Conservation (phyloP, 2,329 filamentous ascomycete species). For the Endothia cerciana region DNA sequence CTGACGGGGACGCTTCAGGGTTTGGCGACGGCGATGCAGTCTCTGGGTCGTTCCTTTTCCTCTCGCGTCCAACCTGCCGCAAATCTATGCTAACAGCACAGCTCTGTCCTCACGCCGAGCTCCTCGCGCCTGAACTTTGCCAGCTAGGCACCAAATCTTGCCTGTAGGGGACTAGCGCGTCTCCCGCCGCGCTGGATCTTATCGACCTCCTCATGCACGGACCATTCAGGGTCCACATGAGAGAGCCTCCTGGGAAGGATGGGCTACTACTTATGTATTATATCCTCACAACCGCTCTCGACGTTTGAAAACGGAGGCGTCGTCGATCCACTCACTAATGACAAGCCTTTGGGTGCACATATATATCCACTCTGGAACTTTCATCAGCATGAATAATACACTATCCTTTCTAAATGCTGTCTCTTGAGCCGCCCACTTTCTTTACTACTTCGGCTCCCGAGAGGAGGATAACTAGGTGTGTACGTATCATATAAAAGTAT, state of each 20-base stretch:
- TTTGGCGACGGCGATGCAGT: neutral
- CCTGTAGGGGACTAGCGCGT: constrained; percentile 19
- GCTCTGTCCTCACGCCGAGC: constrained; percentile 12
- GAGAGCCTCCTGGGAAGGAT: neutral
- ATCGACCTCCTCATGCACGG: neutral
- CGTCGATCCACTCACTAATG: neutral
- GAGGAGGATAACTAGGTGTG: constrained; percentile 1
- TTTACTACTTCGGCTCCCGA: constrained; percentile 2
- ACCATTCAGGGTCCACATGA: neutral
- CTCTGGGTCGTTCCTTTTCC: constrained; percentile 7
- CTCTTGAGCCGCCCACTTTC: neutral
- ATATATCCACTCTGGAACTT: neutral
- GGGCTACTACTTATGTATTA: neutral
- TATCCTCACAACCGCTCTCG: neutral
- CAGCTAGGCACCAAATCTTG: constrained; percentile 23
- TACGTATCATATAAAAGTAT: constrained; percentile 18
- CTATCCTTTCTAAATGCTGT: neutral
- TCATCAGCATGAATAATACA: neutral
- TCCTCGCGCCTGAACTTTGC: constrained; percentile 26
- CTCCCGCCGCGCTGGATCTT: neutral
- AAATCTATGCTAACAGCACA: constrained; percentile 11
- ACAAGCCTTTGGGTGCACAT: neutral
- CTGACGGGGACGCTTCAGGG: neutral
- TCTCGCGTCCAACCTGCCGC: constrained; percentile 12
- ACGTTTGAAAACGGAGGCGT: neutral